These are phyloP conservation scores for Yarrowia sp. DNA, from an alignment of 805 yeast genomes.

Conservation along the genomic window DNA sequence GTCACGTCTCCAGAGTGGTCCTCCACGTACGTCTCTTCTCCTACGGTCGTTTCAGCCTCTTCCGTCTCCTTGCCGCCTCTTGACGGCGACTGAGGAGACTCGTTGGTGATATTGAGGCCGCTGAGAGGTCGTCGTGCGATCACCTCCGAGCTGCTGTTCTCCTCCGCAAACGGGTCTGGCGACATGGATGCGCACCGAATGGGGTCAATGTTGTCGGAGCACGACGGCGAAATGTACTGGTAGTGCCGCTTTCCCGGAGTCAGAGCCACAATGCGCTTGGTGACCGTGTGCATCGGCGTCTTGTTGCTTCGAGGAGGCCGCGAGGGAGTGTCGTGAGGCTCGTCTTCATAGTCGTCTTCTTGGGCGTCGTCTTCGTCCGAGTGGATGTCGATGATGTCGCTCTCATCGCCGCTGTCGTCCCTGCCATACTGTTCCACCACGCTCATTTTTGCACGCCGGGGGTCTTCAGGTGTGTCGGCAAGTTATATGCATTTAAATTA, in stretches of 20 bases:
- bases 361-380: not conserved
- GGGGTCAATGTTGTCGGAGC: constrained; percentile 18
- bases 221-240: constrained; percentile 26
- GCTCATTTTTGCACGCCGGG: not conserved
- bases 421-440: not conserved
- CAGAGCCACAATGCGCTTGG: constrained; percentile 19
- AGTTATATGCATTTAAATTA: constrained; percentile 1
- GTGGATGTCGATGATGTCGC: constrained; percentile 16
- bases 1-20: constrained; percentile 1
- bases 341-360: not conserved
- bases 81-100: constrained; percentile 12
- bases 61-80: not conserved
- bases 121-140: not conserved
- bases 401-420: constrained; percentile 15
- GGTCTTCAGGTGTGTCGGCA: not conserved
- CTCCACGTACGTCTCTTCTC: not conserved
- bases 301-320: constrained; percentile 5
- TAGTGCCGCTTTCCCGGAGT: constrained; percentile 15
- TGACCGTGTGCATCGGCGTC: constrained; percentile 13
- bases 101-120: constrained; percentile 17
- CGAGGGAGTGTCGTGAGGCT: not conserved
- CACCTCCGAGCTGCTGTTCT: not conserved
- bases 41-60: not conserved
- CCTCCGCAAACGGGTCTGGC: constrained; percentile 13
- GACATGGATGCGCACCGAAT: constrained; percentile 20